Percentiles rank a stretch among this genome's conserved stretches.
Evolutionary conservation across 768 basidiomycete species (phyloP).

Genomic region (Rhodotorula sphaerocarpa): DNA sequence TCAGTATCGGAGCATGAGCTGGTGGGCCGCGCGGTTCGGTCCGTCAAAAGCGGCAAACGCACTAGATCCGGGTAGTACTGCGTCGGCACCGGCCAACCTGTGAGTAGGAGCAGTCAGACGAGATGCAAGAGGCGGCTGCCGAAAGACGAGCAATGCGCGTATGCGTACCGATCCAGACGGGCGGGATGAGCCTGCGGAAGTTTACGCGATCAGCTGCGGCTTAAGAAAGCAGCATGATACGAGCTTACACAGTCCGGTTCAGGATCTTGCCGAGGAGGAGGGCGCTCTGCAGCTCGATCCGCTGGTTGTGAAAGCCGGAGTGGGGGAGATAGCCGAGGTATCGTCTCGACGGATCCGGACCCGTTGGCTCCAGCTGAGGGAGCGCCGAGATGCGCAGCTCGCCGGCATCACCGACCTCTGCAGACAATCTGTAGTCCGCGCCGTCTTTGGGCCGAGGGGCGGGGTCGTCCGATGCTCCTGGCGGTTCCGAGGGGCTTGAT

Average conservation of each 20-base stretch:
- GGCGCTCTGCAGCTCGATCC: conserved; percentile 73
- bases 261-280: conserved; percentile 59
- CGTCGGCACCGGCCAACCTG: conserved; percentile 57
- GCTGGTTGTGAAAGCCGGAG: conserved; percentile 75
- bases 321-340: conserved; percentile 73
- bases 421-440: background rate
- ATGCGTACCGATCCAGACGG: conserved; percentile 55
- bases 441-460: too few species aligned
- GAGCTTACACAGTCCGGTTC: conserved; percentile 50
- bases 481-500: too few species aligned
- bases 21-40: too few species aligned
- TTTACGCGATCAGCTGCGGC: background rate
- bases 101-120: too few species aligned
- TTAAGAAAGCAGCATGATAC: too few species aligned
- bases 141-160: too few species aligned
- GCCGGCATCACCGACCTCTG: background rate
- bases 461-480: too few species aligned
- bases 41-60: conserved; percentile 23
- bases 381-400: conserved; percentile 9
- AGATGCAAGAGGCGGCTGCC: too few species aligned
- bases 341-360: background rate
- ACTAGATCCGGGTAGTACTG: conserved; percentile 50
- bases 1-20: background rate
- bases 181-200: conserved; percentile 52
- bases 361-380: conserved; percentile 39